Conservation (phyloP, 768 basidiomycete genomes). For the Boletus sensibilis region DNA sequence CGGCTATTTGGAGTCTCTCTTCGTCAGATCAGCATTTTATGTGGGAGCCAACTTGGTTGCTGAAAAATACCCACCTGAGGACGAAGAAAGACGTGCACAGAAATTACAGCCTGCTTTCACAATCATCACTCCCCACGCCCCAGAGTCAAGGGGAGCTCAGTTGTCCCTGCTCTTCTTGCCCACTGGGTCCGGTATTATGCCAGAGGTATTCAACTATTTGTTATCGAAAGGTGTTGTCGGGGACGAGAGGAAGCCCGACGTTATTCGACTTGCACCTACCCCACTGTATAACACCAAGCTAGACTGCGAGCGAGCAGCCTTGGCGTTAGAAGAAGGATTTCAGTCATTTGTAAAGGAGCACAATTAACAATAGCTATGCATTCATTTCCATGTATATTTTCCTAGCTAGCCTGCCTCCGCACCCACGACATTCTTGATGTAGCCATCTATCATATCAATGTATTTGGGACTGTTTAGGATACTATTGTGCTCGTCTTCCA, state of each 20-base stretch:
- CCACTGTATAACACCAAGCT: slow-evolving; percentile 83
- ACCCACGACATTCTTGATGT: slow-evolving; percentile 31
- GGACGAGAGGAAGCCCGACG: slow-evolving; percentile 89
- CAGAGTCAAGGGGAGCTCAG: slow-evolving; percentile 76
- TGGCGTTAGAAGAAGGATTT: slow-evolving; percentile 61
- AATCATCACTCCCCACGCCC: slow-evolving; percentile 83
- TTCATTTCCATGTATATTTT: slow-evolving; percentile 2
- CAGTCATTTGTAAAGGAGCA: slow-evolving; percentile 23
- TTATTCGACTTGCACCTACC: slow-evolving; percentile 84
- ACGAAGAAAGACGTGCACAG: slow-evolving; percentile 14
- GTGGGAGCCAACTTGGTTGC: slow-evolving; percentile 41
- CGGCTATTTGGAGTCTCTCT: slow-evolving; percentile 59
- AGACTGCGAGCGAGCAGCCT: slow-evolving; percentile 74
- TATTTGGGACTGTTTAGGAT: slow-evolving; percentile 46
- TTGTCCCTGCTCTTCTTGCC: slow-evolving; percentile 83
- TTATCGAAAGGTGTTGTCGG: slow-evolving; percentile 77
- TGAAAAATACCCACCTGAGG: slow-evolving; percentile 27
- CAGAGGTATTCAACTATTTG: slow-evolving; percentile 59
- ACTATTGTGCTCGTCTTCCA: slow-evolving; percentile 55
- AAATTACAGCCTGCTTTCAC: slow-evolving; percentile 59
- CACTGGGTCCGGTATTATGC: slow-evolving; percentile 59
- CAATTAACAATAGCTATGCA: slow-evolving; percentile 6
- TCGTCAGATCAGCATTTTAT: slow-evolving; percentile 64
- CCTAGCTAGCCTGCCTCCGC: slow-evolving; percentile 1
- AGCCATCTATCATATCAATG: slow-evolving; percentile 43